These are phyloP conservation scores for Gossypium armourianum DNA, from an alignment of 441 rosid genomes.

Conservation along the genomic window DNA sequence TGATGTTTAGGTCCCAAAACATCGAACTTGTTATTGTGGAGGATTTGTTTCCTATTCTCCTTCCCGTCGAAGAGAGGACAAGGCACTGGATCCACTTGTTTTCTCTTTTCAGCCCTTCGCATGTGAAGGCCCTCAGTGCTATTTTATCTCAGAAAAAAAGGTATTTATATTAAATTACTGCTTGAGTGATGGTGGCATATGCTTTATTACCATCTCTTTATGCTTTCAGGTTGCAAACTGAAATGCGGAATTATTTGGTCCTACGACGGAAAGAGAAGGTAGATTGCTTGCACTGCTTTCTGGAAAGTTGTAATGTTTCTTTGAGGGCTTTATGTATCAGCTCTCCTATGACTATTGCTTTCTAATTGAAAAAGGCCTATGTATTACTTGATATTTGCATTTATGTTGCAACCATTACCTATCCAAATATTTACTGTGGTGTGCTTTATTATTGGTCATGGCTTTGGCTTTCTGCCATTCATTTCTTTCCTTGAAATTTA, in stretches of 20 bases:
- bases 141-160: slow-evolving; percentile 69
- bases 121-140: slow-evolving; percentile 55
- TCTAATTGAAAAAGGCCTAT: neutral
- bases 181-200: slow-evolving; percentile 15
- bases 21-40: slow-evolving; percentile 68
- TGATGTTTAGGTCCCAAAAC: slow-evolving; percentile 47
- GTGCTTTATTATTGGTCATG: neutral
- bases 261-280: slow-evolving; percentile 61
- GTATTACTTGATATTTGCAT: slow-evolving; percentile 4
- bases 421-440: neutral
- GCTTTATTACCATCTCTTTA: slow-evolving; percentile 16
- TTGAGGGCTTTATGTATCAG: neutral
- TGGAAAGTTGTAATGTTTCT: neutral
- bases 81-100: slow-evolving; percentile 71
- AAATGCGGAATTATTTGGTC: slow-evolving; percentile 55
- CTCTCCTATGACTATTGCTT: neutral
- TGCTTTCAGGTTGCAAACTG: slow-evolving; percentile 62
- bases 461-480: neutral
- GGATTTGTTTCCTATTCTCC: slow-evolving; percentile 55
- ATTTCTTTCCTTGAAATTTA: neutral
- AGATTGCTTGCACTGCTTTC: slow-evolving; percentile 8
- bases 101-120: slow-evolving; percentile 59
- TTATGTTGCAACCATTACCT: neutral
- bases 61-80: slow-evolving; percentile 60
- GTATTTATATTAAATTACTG: slow-evolving; percentile 28